Percentiles rank a stretch among this genome's conserved stretches.
Conservation (phyloP, 805 yeast species). For the Metschnikowia cubensis region DNA sequence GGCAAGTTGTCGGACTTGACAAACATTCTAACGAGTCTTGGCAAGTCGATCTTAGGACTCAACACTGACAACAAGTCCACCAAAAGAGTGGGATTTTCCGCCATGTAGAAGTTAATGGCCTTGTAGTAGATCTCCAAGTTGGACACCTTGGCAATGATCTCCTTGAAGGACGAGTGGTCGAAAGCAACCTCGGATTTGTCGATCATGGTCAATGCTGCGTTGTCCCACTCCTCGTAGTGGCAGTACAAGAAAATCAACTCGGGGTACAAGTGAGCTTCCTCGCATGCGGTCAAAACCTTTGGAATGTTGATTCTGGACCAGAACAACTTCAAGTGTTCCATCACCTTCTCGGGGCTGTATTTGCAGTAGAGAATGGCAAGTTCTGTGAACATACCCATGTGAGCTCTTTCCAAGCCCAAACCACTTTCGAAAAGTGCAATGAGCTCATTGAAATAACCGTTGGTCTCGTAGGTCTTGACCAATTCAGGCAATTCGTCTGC, state of each 20-base stretch:
- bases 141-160: conserved; percentile 88
- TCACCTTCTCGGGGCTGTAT: conserved; percentile 82
- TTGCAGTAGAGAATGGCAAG: conserved; percentile 87
- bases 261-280: conserved; percentile 91
- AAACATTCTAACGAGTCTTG: conserved; percentile 92
- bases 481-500: conserved; percentile 95
- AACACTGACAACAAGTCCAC: conserved; percentile 81
- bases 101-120: conserved; percentile 91
- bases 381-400: conserved; percentile 99
- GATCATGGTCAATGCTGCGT: conserved; percentile 95
- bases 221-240: conserved; percentile 99
- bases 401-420: conserved; percentile 94
- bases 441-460: conserved; percentile 89
- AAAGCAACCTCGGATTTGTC: conserved; percentile 90
- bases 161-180: conserved; percentile 92
- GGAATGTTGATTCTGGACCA: conserved; percentile 99
- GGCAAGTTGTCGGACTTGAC: conserved; percentile 95
- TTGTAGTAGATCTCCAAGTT: conserved; percentile 95
- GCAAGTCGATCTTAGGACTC: conserved; percentile 85
- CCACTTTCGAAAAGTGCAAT: conserved; percentile 94
- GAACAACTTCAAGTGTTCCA: conserved; percentile 95
- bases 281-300: conserved; percentile 91
- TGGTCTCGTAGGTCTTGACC: conserved; percentile 79
- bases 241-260: conserved; percentile 94
- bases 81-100: conserved; percentile 85